Evolutionary conservation across 306 rosid genomes (phyloP).

Genomic region (Sechiopsis laciniata): DNA sequence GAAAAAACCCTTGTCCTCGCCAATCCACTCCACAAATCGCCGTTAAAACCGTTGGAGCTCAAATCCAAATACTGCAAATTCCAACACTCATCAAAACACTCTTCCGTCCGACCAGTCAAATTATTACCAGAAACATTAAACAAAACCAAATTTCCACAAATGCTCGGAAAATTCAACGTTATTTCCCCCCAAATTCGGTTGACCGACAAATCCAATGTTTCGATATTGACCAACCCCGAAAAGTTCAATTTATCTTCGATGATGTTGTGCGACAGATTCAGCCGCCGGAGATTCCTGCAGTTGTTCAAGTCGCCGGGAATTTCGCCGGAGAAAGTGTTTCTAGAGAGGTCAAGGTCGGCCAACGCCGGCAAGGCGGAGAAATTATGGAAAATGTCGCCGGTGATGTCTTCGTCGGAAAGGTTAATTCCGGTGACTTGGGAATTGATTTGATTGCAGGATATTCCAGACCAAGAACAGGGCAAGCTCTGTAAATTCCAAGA

Average conservation of each 20-base stretch:
- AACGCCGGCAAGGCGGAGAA: conserved; percentile 63
- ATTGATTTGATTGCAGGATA: conserved; percentile 37
- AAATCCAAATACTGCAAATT: conserved; percentile 70
- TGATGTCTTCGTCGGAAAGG: conserved; percentile 36
- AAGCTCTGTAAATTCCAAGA: conserved; percentile 42
- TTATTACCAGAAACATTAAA: conserved; percentile 57
- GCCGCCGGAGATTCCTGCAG: conserved; percentile 47
- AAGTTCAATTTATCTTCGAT: conserved; percentile 41
- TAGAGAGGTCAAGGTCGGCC: conserved; percentile 59
- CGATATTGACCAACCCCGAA: conserved; percentile 43
- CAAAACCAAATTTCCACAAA: conserved; percentile 45
- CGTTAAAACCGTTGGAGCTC: conserved; percentile 60
- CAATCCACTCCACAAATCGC: conserved; percentile 54
- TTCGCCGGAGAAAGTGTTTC: conserved; percentile 46
- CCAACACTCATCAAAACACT: conserved; percentile 47
- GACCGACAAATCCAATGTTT: conserved; percentile 53
- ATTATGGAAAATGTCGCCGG: conserved; percentile 50
- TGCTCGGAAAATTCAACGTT: conserved; percentile 44
- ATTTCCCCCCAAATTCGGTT: conserved; percentile 60
- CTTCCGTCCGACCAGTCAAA: conserved; percentile 50
- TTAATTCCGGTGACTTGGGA: conserved; percentile 45
- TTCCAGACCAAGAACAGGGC: conserved; percentile 67
- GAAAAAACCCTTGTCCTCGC: conserved; percentile 48
- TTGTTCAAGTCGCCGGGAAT: conserved; percentile 51
- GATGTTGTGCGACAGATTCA: conserved; percentile 67